Percentiles rank a stretch among this genome's conserved stretches.
Conservation (phyloP, 2,329 filamentous ascomycete species). For the Penicillium sp. region DNA sequence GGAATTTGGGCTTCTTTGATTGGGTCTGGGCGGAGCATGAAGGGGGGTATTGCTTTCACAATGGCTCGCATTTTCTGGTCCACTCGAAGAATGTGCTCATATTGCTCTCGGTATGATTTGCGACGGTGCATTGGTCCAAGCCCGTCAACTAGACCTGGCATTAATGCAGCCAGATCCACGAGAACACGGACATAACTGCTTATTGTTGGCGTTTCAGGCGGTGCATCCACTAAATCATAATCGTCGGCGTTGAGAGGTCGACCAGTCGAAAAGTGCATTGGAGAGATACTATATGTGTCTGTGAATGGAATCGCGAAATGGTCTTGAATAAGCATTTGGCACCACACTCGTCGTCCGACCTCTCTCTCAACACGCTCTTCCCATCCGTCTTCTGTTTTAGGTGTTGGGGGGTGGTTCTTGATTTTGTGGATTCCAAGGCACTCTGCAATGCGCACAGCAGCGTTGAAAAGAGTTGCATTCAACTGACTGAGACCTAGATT, state of each 20-base stretch:
- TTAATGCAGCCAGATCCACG: conserved; percentile 33
- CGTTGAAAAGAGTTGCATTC: conserved; percentile 36
- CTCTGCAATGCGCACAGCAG: conserved; percentile 39
- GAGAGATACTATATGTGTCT: conserved; percentile 40
- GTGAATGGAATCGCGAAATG: conserved; percentile 40
- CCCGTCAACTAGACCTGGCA: conserved; percentile 36
- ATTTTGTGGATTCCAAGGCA: conserved; percentile 30
- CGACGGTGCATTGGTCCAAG: conserved; percentile 34
- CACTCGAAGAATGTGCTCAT: conserved; percentile 37
- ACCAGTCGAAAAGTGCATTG: conserved; percentile 35
- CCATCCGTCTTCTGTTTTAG: conserved; percentile 21
- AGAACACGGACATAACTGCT: conserved; percentile 33
- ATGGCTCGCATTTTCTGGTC: conserved; percentile 37
- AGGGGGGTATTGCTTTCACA: conserved; percentile 32
- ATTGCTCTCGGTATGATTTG: conserved; percentile 37
- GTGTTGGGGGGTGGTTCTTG: conserved; percentile 13
- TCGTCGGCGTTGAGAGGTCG: conserved; percentile 40
- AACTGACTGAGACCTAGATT: conserved; percentile 39
- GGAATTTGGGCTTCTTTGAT: conserved; percentile 30
- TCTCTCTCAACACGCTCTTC: conserved; percentile 31
- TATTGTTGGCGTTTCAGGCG: conserved; percentile 20
- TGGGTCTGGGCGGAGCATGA: conserved; percentile 30
- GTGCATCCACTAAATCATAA: conserved; percentile 25
- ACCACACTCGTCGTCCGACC: conserved; percentile 39
- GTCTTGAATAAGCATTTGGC: conserved; percentile 41